Base-by-base conservation (phyloP, 2,329 filamentous ascomycete genomes). In the Metarhizium album region DNA sequence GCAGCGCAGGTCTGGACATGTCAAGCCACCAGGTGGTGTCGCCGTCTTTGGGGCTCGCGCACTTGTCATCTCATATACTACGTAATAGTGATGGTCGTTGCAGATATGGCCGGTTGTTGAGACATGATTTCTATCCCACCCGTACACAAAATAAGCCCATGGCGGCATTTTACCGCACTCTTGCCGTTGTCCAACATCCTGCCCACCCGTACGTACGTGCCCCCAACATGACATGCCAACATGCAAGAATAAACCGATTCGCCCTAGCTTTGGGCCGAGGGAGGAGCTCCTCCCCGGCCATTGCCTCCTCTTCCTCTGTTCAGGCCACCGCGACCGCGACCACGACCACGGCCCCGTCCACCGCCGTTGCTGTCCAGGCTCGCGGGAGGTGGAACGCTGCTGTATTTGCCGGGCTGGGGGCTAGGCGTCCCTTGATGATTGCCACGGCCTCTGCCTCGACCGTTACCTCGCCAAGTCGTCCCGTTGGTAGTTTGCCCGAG, bases 381-480 rank as follows among this genome's bases (percentile, higher is more conserved):
- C 1, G 76, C 65, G 1, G 84, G 83, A 22, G 83, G 84, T 29
- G 80, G 79, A 7, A 83, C 77, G 16, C 74, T 74, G 52, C 73
- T 74, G 59, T 79, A 84, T 33, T 63, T 64, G 6, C 50, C 53
- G 45, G 60, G 59, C 52, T 60, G 59, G 20, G 54, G 58, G 9
- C 51, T 56, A 13, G 52, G 58, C 2, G 57, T 54, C 4, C 59
- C 60, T 29, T 59, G 55, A 8, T 56, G 46, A 43, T 53, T 60
- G 22, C 66, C 63, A 13, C 64, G 63, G 14, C 62, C 63, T 35
- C 64, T 60, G 4, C 67, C 65, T 20, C 66, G 65, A n/a, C 62
- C 59, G 37, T 60, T 58, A 11, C 54, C 54, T 40, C 56, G 42
- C 58, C 58, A 22, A 59, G 57, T 35, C 59, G 56, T 22, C 55